Percentiles rank a stretch among this genome's conserved stretches.
These are phyloP conservation scores for Phaeosphaeria sp. DNA, from an alignment of 2,329 filamentous ascomycete species.

Conservation along the genomic window DNA sequence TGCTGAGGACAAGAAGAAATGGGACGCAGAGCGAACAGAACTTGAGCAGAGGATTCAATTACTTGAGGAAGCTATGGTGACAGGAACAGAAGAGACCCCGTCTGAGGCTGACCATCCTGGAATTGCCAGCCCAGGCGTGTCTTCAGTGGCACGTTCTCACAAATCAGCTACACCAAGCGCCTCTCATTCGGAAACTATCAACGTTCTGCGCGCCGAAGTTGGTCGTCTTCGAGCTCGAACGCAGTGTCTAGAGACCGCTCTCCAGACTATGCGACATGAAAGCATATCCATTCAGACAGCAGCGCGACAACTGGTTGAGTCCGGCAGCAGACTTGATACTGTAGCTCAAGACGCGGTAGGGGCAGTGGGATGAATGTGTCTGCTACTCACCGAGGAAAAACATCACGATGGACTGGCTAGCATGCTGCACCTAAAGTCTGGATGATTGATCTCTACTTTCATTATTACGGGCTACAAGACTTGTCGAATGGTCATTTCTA, in stretches of 20 bases:
- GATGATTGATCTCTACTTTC: background rate
- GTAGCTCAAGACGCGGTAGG: slow-evolving; percentile 13
- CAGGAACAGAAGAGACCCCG: slow-evolving; percentile 12
- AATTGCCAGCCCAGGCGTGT: background rate
- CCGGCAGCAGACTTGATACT: slow-evolving; percentile 32
- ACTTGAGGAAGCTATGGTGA: slow-evolving; percentile 46
- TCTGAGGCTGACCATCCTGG: slow-evolving; percentile 3
- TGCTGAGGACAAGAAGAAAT: slow-evolving; percentile 51
- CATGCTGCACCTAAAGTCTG: background rate
- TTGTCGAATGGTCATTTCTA: background rate
- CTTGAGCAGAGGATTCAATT: slow-evolving; percentile 45
- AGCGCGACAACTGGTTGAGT: slow-evolving; percentile 32
- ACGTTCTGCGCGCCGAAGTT: slow-evolving; percentile 40
- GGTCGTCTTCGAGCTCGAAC: slow-evolving; percentile 36
- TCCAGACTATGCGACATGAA: slow-evolving; percentile 36
- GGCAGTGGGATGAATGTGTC: background rate
- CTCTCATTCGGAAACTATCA: slow-evolving; percentile 34
- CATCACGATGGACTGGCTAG: background rate
- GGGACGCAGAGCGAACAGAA: slow-evolving; percentile 48
- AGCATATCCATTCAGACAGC: slow-evolving; percentile 36
- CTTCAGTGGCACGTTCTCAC: slow-evolving; percentile 6
- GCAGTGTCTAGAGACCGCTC: slow-evolving; percentile 31
- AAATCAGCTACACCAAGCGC: slow-evolving; percentile 1
- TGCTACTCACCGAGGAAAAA: background rate
- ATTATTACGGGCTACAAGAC: background rate